A percentile compares a stretch with the other conserved stretches of the same genome.
These are phyloP conservation scores for Cryptosporidium meleagridis DNA, from an alignment of 169 alveolate species.

Conservation along the genomic window DNA sequence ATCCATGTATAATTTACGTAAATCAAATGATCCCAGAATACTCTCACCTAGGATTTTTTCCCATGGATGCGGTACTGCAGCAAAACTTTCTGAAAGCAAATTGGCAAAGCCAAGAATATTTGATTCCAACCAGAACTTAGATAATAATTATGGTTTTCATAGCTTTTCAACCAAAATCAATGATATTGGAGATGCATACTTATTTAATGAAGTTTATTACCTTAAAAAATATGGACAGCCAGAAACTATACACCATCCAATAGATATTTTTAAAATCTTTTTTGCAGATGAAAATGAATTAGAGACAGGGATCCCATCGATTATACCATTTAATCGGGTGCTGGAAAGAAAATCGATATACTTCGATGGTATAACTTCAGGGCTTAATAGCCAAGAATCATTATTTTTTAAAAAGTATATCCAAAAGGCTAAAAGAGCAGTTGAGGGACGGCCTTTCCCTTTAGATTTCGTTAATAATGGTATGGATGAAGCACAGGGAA, in stretches of 20 bases:
- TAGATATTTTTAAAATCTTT: slow-evolving; percentile 47
- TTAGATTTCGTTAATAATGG: not conserved
- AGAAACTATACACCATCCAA: not conserved
- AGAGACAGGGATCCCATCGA: slow-evolving; percentile 20
- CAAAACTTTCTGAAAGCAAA: slow-evolving; percentile 35
- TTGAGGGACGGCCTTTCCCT: not conserved
- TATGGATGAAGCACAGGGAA: slow-evolving; percentile 3
- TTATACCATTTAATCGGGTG: slow-evolving; percentile 51
- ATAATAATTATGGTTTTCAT: not conserved
- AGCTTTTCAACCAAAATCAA: slow-evolving; percentile 13
- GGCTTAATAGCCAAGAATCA: slow-evolving; percentile 16
- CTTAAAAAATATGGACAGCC: not conserved
- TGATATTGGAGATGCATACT: slow-evolving; percentile 49
- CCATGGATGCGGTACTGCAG: slow-evolving; percentile 66
- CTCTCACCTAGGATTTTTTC: slow-evolving; percentile 59
- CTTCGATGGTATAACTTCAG: slow-evolving; percentile 13
- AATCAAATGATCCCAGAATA: slow-evolving; percentile 33
- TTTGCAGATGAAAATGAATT: slow-evolving; percentile 52
- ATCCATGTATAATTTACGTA: slow-evolving; percentile 6
- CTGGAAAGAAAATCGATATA: slow-evolving; percentile 51
- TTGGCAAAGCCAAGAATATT: slow-evolving; percentile 9
- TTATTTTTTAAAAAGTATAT: slow-evolving; percentile 30
- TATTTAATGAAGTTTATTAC: slow-evolving; percentile 46
- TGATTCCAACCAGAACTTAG: not conserved
- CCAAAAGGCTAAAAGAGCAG: slow-evolving; percentile 38